Evolutionary conservation across 2,329 filamentous ascomycete genomes (phyloP), one percentile per base, ranked within the genome.

Genomic region (Alternaria sp.): DNA sequence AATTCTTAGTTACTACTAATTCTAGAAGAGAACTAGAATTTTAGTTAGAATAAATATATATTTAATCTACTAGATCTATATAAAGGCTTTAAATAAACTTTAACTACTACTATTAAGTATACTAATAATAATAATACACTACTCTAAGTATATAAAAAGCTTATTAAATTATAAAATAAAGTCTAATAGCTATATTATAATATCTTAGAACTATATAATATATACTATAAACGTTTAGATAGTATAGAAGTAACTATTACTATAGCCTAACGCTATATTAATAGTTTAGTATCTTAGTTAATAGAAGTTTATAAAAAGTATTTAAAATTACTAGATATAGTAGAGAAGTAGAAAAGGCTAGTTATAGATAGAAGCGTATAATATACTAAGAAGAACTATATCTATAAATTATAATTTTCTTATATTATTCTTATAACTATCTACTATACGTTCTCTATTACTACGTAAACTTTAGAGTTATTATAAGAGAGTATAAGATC

Each of bases 271-370:
- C 45, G 57, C 46, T 68, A 68, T 57, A 45, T 67, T 6, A 49
- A 67, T 19, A 55, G 47, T 57, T 45, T 68, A 4, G 53, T 67
- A 17, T 53, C 60, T 53, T 68, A 21, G 66, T 68, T 19, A 3
- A 54, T 67, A 10, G 61, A 66, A 44, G 66, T 68, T 25, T 30
- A 68, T 30, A 28, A 68, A 6, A 68, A 62, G 36, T 68, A 62
- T 44, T 62, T 40, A 30, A 59, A 58, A 56, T 23, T 68, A 58
- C 23, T 64, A 49, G 50, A 59, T 2, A 40, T 65, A 6, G 53
- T 40, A n/a, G 7, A 56, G 15, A 52, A 52, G 53, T 26, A 61
- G 44, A 17, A 53, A 23, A 32, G n/a, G 12, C 43, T 6, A 59
- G 50, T 17, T 2, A 5, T 6, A 7, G 21, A 59, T 5, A 43